Evolutionary conservation across 495 filamentous ascomycete genomes (phyloP), one percentile per base, ranked within the genome.

Genomic region (Aspergillus bridgeri): DNA sequence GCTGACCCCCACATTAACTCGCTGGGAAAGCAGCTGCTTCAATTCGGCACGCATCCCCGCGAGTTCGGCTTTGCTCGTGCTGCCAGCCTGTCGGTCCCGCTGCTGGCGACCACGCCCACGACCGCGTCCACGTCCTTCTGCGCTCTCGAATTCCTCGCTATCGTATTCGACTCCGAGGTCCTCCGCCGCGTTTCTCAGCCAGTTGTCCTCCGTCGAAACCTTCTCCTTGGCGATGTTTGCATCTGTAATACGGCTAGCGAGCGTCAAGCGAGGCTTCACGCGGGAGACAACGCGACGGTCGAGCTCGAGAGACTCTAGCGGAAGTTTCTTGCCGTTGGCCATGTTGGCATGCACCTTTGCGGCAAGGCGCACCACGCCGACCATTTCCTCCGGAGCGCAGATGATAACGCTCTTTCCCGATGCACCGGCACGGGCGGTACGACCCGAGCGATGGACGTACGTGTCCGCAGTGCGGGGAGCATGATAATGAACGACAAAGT

Each of bases 81-180:
- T 80, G 38, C 83, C 79, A 21, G 82, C 86, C 67, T 92, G 79
- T 64, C 86, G 83, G 64, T 93, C 88, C 66, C 86, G 86, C 69
- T 86, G 78, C 68, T 89, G 87, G 58, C 89, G 79, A 8, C 87
- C 89, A 23, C 87, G 83, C 51, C 82, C 76, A 56, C 79, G 76
- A 3, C 89, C 89, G 43, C 89, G 83, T 6, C 86, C 84, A 52
- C 82, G 82, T 64, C 86, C 84, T 49, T 74, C 74, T 11, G 82
- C 80, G 43, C 77, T 72, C 58, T 88, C 86, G 49, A 94, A 86
- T 49, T 92, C 89, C 20, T 96, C 92, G 60, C 86, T 89, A 65
- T 97, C 91, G 65, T 93, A 93, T 22, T 97, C 94, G 6, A 98
- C 89, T 2, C 94, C 94, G 3, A 98, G 81, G 60, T 98, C 94